phyloP scores from a whole-genome alignment of 768 basidiomycete genomes.

The Crassisporium funariophilum region DNA sequence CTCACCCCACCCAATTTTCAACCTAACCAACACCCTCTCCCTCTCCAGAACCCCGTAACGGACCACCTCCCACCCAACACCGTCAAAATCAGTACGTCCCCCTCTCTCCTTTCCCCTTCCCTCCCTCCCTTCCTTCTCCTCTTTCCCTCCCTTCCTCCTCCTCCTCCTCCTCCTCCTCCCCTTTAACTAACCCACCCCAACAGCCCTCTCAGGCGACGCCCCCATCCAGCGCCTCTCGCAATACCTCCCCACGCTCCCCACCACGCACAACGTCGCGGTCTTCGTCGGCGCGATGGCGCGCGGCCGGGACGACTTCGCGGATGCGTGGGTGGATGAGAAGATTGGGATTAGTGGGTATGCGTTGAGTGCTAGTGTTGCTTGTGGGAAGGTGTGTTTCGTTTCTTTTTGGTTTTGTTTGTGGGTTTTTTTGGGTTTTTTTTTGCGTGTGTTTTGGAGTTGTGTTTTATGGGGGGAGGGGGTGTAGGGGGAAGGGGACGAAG shows the following conservation, averaged over 20 bases:
- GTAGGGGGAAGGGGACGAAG: too few relatives aligned
- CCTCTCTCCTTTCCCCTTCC: background rate
- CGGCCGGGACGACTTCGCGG: constrained; percentile 96
- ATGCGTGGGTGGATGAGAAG: constrained; percentile 93
- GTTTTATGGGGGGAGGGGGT: too few relatives aligned
- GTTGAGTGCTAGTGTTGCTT: constrained; percentile 91
- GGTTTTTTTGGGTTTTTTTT: background rate
- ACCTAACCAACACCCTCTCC: constrained; percentile 9
- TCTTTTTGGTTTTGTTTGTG: background rate
- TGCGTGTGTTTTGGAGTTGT: background rate
- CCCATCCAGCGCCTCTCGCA: constrained; percentile 77
- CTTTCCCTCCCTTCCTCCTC: background rate
- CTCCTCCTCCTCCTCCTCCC: background rate
- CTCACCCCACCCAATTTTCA: background rate
- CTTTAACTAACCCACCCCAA: background rate
- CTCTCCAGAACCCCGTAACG: constrained; percentile 80
- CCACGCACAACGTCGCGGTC: constrained; percentile 88
- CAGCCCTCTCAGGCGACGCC: constrained; percentile 88
- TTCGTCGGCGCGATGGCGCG: constrained; percentile 99
- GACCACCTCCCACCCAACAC: constrained; percentile 96
- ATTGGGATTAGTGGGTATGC: constrained; percentile 95
- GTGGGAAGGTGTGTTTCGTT: constrained; percentile 78
- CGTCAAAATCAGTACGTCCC: constrained; percentile 83
- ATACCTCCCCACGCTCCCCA: constrained; percentile 84
- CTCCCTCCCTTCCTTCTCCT: background rate